Evolutionary conservation across 2,329 filamentous ascomycete genomes (phyloP), one percentile per base, ranked within the genome.

Genomic region (Fusarium virguliforme): DNA sequence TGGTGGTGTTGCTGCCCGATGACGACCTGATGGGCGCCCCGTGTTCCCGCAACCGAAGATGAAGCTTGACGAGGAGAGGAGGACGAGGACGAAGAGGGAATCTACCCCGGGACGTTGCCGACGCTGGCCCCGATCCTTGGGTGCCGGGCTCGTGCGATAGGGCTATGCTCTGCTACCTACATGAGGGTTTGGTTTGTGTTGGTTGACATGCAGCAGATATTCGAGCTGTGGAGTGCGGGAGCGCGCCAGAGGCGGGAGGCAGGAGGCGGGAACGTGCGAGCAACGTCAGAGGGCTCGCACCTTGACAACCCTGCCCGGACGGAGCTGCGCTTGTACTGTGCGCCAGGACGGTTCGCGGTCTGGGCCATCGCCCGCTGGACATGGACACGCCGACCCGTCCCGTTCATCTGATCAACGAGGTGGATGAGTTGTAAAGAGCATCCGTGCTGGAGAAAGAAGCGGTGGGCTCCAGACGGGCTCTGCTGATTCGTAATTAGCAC

Each of bases 1-100:
- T 66, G 71, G 68, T 67, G 61, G 66, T 73, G 65, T 77, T 74
- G 75, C 61, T 77, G 75, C 75, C 75, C 73, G 64, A 77, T 76
- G 71, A 74, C 75, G 62, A 77, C 75, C 75, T 70, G 62, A 76
- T 70, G 59, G 57, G 63, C 48, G 56, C 65, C 54, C 65, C 46
- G 61, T 62, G 61, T 67, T 67, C 70, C 56, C 59, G 64, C 55
- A 41, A 58, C 57, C 58, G 71, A 64, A 68, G 57, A 51, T 56
- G 62, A 64, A 60, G 56, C 32, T 62, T 35, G 41, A 37, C 8
- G 24, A 48, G 28, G 43, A 30, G 5, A n/a, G n/a, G n/a, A n/a
- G n/a, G n/a, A n/a, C n/a, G 26, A 30, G 15, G 43, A 48, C 43
- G 28, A 48, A 32, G 43, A 26, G 37, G 50, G 30, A 53, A 28